phyloP scores from a whole-genome alignment of 352 stramenopile genomes.

The Phytophthora ramorum region DNA sequence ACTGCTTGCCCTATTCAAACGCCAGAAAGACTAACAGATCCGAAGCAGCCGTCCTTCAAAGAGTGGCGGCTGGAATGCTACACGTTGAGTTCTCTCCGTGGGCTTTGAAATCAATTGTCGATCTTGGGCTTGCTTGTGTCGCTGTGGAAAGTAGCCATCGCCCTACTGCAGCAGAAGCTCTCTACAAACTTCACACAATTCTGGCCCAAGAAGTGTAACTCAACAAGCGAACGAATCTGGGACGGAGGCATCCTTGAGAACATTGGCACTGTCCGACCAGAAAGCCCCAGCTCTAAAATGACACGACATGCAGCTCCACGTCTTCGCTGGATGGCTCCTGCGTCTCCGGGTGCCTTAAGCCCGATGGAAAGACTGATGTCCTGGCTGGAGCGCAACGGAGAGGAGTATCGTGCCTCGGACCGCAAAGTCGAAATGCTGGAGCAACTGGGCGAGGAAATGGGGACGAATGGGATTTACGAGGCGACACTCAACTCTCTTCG shows the following conservation, averaged over 20 bases:
- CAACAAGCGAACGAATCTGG: neutral
- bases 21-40: slow-evolving; percentile 22
- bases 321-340: slow-evolving; percentile 15
- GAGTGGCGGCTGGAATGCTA: slow-evolving; percentile 48
- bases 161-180: slow-evolving; percentile 48
- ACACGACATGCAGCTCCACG: neutral
- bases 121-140: slow-evolving; percentile 51
- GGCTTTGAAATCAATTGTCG: slow-evolving; percentile 37
- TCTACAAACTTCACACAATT: slow-evolving; percentile 50
- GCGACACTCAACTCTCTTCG: slow-evolving; percentile 16
- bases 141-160: slow-evolving; percentile 42
- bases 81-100: slow-evolving; percentile 47
- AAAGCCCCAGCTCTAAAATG: neutral
- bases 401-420: slow-evolving; percentile 16
- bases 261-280: neutral
- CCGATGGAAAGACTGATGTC: slow-evolving; percentile 22
- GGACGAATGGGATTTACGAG: slow-evolving; percentile 21
- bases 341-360: neutral
- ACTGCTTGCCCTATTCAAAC: slow-evolving; percentile 38
- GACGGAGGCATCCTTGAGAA: slow-evolving; percentile 7
- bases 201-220: slow-evolving; percentile 7
- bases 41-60: slow-evolving; percentile 46
- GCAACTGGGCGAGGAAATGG: slow-evolving; percentile 24
- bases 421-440: slow-evolving; percentile 17
- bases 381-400: slow-evolving; percentile 23